Evolutionary conservation across 441 rosid species (phyloP).

Genomic region (Euphorbia schlechtendalii): DNA sequence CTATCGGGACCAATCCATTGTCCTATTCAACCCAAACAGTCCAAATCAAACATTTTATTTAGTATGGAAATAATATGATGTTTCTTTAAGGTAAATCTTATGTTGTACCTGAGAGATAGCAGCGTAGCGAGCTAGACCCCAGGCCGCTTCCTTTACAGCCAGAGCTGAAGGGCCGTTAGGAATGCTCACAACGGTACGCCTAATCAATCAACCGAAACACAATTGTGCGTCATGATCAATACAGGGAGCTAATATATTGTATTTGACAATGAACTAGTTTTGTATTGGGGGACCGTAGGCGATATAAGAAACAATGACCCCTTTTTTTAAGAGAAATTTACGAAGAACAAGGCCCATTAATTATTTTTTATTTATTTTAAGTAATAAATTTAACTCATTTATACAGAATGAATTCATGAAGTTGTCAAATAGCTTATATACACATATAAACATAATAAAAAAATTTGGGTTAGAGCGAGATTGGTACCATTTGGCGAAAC

Average conservation of each 20-base stretch:
- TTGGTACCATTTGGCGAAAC: slow-evolving; percentile 84
- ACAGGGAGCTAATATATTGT: neutral
- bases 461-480: no score
- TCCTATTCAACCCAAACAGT: slow-evolving; percentile 39
- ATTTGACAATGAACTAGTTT: no score
- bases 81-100: neutral
- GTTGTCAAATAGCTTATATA: no score
- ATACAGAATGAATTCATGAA: no score
- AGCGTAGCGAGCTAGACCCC: slow-evolving; percentile 98
- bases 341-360: no score
- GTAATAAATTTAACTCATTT: no score
- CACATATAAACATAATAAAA: no score
- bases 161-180: slow-evolving; percentile 92
- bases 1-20: slow-evolving; percentile 86
- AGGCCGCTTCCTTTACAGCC: slow-evolving; percentile 94
- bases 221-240: neutral
- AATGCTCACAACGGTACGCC: slow-evolving; percentile 98
- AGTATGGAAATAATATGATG: no score
- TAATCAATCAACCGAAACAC: slow-evolving; percentile 17
- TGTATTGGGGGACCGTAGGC: no score
- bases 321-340: no score
- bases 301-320: no score
- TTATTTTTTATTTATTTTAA: no score
- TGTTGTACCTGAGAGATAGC: slow-evolving; percentile 67
- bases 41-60: neutral